Evolutionary conservation across 306 rosid species (phyloP), one percentile per base, ranked within the genome.

Genomic region (Malus domestica): DNA sequence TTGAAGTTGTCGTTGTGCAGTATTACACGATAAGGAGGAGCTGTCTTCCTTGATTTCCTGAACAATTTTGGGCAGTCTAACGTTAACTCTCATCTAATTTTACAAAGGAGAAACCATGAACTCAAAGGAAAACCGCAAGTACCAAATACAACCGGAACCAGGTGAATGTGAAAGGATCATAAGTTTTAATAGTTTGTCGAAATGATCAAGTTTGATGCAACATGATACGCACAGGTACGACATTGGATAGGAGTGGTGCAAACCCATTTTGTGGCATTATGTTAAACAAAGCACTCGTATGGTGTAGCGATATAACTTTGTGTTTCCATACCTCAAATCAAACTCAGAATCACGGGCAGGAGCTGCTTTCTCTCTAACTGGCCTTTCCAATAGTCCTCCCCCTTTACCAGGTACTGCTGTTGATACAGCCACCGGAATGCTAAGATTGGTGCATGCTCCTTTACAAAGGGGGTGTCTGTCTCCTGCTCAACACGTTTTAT

Each of bases 1-100:
- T 91, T 91, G 51, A 62, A 89, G 88, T 91, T 78, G 84, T 91
- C 96, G 23, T 91, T 91, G 74, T 91, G 96, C 84, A 89, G 82
- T 69, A 91, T 42, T 32, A 89, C 93, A 32, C 90, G 75, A 45
- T 89, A 91, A 5, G 96, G 96, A 14, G 93, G 96, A 3, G 96
- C 82, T 73, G 79, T 76, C 80, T 91, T 89, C 52, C 85, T 44
- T 4, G 83, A 87, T 83, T 82, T 89, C 85, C 96, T 91, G 88
- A 55, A 65, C 72, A 38, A 79, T 72, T 49, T 61, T 63, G 7
- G 51, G 63, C 29, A 35, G 3, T 15, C 33, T 40, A 45, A 73
- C 30, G 18, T 38, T 27, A 19, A 66, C 11, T 18, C 29, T 10
- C 29, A 35, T 64, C 55, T 51, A 51, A 51, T 51, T 51, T 51